Conservation (phyloP, 2,329 filamentous ascomycete species). For the Pseudocercospora vitis region DNA sequence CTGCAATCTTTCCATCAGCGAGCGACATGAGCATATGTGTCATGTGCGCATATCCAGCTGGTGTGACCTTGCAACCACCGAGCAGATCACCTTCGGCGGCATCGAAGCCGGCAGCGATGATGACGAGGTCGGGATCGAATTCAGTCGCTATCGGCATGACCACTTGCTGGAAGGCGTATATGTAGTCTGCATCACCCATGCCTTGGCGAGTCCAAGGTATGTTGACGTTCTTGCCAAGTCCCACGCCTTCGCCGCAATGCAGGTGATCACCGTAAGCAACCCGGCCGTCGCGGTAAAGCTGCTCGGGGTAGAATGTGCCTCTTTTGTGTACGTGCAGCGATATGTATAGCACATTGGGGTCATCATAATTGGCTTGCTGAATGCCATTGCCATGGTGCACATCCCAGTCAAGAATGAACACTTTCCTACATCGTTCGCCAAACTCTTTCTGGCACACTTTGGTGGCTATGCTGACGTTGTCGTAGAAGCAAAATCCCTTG, state of each 20-base stretch:
- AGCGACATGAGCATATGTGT: conserved; percentile 98
- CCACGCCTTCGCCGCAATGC: conserved; percentile 59
- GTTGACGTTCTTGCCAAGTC: conserved; percentile 65
- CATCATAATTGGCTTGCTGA: conserved; percentile 92
- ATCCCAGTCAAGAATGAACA: conserved; percentile 90
- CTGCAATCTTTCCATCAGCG: conserved; percentile 82
- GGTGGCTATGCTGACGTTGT: conserved; percentile 94
- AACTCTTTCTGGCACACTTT: conserved; percentile 81
- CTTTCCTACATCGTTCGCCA: conserved; percentile 75
- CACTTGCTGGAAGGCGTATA: conserved; percentile 92
- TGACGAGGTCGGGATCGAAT: conserved; percentile 90
- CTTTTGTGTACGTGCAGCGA: conserved; percentile 87
- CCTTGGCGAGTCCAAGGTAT: conserved; percentile 67
- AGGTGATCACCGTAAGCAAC: conserved; percentile 59
- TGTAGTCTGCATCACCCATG: conserved; percentile 96
- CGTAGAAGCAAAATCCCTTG: conserved; percentile 97
- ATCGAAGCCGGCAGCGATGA: conserved; percentile 94
- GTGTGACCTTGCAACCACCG: conserved; percentile 88
- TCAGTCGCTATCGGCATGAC: conserved; percentile 95
- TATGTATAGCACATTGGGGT: conserved; percentile 93
- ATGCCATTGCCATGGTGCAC: conserved; percentile 84
- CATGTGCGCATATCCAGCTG: conserved; percentile 94
- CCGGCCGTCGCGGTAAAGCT: conserved; percentile 56
- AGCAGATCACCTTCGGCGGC: conserved; percentile 91
- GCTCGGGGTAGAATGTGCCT: conserved; percentile 78